Conservation (phyloP, 2,329 filamentous ascomycete species). For the Ustilaginoidea virens region DNA sequence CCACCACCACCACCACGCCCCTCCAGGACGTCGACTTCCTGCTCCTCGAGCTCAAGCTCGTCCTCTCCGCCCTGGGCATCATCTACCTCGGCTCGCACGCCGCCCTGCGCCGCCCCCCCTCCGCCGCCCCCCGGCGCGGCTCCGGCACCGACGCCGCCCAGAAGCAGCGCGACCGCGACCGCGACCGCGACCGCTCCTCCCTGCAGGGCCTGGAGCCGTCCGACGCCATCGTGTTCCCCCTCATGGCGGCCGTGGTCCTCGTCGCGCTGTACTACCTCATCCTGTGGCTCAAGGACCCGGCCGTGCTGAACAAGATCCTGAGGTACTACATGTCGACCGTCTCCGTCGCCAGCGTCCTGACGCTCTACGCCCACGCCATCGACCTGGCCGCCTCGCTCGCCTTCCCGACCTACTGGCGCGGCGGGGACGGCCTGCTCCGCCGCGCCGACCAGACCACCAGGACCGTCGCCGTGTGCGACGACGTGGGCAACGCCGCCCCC, state of each 20-base stretch:
- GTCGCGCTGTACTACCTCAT: conserved; percentile 74
- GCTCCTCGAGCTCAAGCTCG: conserved; percentile 29
- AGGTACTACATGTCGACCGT: conserved; percentile 71
- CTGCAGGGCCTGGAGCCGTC: conserved; percentile 43
- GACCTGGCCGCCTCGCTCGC: conserved; percentile 48
- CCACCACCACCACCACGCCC: conserved; percentile 11
- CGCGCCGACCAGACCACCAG: conserved; percentile 26
- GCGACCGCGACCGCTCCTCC: conserved; percentile 27
- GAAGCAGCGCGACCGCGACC: conserved; percentile 24
- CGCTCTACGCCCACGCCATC: conserved; percentile 57
- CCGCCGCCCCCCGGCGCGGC: conserved; percentile 47
- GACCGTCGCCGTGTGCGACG: conserved; percentile 21
- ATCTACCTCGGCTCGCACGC: conserved; percentile 77
- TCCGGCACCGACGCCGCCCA: no score
- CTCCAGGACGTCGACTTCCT: conserved; percentile 25
- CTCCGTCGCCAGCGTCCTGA: conserved; percentile 61
- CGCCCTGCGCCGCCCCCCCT: conserved; percentile 70
- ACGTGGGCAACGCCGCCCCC: conserved; percentile 19
- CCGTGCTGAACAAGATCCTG: conserved; percentile 67
- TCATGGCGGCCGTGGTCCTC: conserved; percentile 59
- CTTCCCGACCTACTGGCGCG: conserved; percentile 57
- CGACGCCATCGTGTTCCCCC: conserved; percentile 73
- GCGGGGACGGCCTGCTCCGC: conserved; percentile 25
- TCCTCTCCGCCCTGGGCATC: conserved; percentile 57
- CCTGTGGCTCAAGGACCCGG: conserved; percentile 72